A percentile compares a stretch with the other conserved stretches of the same genome.
phyloP scores from a whole-genome alignment of 331 rosid species.

The Dryas integrifolia region DNA sequence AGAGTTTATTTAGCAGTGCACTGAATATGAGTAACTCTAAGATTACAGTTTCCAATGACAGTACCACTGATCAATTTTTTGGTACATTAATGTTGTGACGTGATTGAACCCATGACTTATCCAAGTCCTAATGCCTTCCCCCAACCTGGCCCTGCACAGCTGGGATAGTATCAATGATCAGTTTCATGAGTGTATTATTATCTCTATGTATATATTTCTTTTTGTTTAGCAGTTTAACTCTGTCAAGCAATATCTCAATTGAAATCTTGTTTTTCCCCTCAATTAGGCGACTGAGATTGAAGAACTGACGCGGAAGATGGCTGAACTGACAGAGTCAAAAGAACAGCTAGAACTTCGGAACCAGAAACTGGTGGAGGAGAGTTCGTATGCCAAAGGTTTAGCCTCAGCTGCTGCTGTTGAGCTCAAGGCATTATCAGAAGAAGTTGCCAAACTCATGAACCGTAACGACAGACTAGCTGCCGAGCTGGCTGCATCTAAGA shows the following conservation, averaged over 20 bases:
- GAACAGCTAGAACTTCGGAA: conserved; percentile 71
- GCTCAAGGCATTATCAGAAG: conserved; percentile 95
- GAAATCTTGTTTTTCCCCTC: conserved; percentile 13
- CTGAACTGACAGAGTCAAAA: conserved; percentile 60
- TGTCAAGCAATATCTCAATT: neutral
- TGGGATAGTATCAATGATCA: neutral
- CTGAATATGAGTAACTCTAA: neutral
- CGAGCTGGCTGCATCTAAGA: conserved; percentile 74
- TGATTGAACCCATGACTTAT: too few relatives aligned
- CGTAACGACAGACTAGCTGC: conserved; percentile 72
- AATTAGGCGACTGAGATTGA: conserved; percentile 59
- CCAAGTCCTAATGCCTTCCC: too few relatives aligned
- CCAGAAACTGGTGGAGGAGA: conserved; percentile 90
- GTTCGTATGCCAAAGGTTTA: conserved; percentile 91
- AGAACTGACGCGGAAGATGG: conserved; percentile 62
- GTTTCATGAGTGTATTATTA: neutral
- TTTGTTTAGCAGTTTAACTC: neutral
- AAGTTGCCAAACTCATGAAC: conserved; percentile 92
- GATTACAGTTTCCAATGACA: neutral
- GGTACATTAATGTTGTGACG: too few relatives aligned
- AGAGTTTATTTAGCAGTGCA: neutral
- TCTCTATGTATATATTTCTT: neutral
- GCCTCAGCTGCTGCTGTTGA: conserved; percentile 99
- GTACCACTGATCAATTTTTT: neutral
- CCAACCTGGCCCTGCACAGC: too few relatives aligned